Conservation (phyloP, 371 early-diverging fungal genomes). For the Rhizopus sp. region DNA sequence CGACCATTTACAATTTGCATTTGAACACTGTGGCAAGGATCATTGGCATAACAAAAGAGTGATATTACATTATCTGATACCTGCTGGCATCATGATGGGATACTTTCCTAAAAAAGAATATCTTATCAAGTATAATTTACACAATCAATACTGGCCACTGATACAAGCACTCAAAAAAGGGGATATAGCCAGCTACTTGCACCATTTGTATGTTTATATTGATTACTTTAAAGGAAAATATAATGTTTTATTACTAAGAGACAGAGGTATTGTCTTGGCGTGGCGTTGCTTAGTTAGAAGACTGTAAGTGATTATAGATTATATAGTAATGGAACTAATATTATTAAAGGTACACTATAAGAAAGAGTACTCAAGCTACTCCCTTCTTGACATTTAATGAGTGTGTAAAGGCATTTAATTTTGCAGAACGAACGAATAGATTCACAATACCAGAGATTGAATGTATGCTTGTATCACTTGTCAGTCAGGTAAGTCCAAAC, state of each 20-base stretch:
- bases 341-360: neutral
- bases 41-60: conserved; percentile 43
- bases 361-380: conserved; percentile 1
- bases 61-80: conserved; percentile 52
- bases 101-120: conserved; percentile 35
- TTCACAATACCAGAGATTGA: conserved; percentile 37
- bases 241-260: conserved; percentile 36
- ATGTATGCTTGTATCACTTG: conserved; percentile 42
- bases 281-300: conserved; percentile 45
- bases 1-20: conserved; percentile 49
- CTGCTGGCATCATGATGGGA: conserved; percentile 56
- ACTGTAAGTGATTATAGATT: conserved; percentile 24
- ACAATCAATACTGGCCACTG: conserved; percentile 22
- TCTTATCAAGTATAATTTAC: conserved; percentile 39
- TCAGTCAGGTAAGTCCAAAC: conserved; percentile 41
- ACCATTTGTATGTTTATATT: conserved; percentile 33
- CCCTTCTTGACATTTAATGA: conserved; percentile 21
- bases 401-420: conserved; percentile 28
- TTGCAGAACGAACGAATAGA: conserved; percentile 15
- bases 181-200: conserved; percentile 30
- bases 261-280: conserved; percentile 37
- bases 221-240: conserved; percentile 29
- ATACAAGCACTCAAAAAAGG: conserved; percentile 31
- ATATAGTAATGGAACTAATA: neutral
- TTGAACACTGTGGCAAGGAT: conserved; percentile 35